phyloP scores from a whole-genome alignment of 2,329 filamentous ascomycete species.

The Colletotrichum sp. region DNA sequence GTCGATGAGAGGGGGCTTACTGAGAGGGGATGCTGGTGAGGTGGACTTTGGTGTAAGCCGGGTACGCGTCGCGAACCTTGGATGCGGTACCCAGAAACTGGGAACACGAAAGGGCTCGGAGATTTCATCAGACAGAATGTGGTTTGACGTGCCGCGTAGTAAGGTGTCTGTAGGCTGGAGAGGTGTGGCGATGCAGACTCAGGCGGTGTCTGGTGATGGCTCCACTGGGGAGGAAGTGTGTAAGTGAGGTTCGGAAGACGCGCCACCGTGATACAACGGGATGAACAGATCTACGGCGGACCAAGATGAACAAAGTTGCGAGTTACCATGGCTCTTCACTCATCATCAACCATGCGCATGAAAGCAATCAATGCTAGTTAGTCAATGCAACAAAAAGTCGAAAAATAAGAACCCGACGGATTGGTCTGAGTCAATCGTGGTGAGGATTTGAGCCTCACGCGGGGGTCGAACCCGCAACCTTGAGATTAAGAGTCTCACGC shows the following conservation, averaged over 20 bases:
- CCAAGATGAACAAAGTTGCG: background rate
- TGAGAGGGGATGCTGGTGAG: background rate
- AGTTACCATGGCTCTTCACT: background rate
- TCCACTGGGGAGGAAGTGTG: background rate
- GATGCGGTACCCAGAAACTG: background rate
- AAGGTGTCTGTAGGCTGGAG: rapidly evolving
- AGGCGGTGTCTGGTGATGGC: background rate
- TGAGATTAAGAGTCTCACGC: slow-evolving; percentile 69
- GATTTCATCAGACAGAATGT: background rate
- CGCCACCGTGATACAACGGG: background rate
- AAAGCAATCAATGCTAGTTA: background rate
- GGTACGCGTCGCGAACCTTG: background rate
- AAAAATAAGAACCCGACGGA: background rate
- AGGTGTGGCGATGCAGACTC: background rate
- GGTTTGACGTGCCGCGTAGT: background rate
- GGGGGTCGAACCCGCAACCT: slow-evolving; percentile 28
- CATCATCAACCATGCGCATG: background rate
- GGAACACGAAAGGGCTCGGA: background rate
- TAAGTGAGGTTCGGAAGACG: background rate
- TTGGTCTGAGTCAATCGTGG: background rate
- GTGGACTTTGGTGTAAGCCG: background rate
- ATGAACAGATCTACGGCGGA: background rate
- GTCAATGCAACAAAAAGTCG: background rate
- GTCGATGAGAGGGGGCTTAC: background rate
- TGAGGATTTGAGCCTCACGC: slow-evolving; percentile 27